These are phyloP conservation scores for Salvia hispanica DNA, from an alignment of 257 asterid species.

Conservation along the genomic window DNA sequence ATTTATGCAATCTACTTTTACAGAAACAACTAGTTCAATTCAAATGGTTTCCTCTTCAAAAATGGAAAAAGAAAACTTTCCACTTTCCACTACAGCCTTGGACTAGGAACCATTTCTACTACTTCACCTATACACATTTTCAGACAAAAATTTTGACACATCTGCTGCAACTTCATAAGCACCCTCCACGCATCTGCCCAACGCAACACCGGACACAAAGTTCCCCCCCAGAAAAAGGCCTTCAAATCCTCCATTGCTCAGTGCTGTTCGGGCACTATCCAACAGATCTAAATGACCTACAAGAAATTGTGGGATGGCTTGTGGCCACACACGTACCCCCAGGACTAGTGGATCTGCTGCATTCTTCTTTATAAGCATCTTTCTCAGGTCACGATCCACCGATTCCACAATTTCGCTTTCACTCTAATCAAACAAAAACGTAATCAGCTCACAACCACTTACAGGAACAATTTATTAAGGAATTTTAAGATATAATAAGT, in stretches of 20 bases:
- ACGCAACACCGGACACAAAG: conserved; percentile 86
- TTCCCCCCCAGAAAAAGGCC: conserved; percentile 93
- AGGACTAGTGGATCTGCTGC: conserved; percentile 71
- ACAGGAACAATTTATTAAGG: background rate
- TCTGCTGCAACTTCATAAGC: conserved; percentile 81
- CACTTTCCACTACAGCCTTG: background rate
- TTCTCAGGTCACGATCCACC: conserved; percentile 93
- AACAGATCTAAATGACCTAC: conserved; percentile 82
- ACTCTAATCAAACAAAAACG: conserved; percentile 44
- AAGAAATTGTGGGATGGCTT: conserved; percentile 91
- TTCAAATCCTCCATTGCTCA: conserved; percentile 53
- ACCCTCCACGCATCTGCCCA: conserved; percentile 95
- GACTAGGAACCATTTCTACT: conserved; percentile 1
- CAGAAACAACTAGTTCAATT: background rate
- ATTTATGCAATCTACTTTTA: background rate
- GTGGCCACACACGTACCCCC: conserved; percentile 90
- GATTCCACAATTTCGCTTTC: conserved; percentile 85
- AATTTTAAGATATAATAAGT: background rate
- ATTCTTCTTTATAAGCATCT: conserved; percentile 71
- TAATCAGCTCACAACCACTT: conserved; percentile 4
- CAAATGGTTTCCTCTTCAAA: conserved; percentile 5
- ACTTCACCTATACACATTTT: conserved; percentile 43
- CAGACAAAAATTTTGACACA: conserved; percentile 68
- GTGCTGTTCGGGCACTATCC: conserved; percentile 63
- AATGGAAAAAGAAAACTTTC: background rate